Evolutionary conservation across 2,329 filamentous ascomycete genomes (phyloP), one percentile per base, ranked within the genome.

Genomic region (Monascus ruber): DNA sequence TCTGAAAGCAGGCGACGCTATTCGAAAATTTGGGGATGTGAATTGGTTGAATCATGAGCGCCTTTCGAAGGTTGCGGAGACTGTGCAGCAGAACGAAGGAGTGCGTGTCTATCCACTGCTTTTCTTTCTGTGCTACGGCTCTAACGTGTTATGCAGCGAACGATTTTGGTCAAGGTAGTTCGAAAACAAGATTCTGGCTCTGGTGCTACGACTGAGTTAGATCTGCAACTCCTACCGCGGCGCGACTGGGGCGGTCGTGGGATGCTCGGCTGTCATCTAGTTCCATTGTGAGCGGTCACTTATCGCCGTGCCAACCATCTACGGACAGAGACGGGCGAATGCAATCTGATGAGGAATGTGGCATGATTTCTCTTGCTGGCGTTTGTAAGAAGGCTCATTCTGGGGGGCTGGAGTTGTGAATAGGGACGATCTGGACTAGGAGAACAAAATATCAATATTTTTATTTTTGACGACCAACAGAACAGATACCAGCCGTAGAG

Each of bases 211-310:
- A 59, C 63, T 37, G 63, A 86, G 47, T 60, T 91, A 42, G 73
- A 79, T 41, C 64, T 95, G 52, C 79, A 76, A 47, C 65, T 98
- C 47, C 85, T 72, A 35, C 89, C 89, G 38, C 74, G 77, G 51
- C 76, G 77, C 34, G 73, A 88, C 56, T 98, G 91, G 89, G 89
- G 89, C 49, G 91, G 91, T 26, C 74, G 86, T 60, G 91, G 89
- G 8, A 68, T 93, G 59, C 67, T 98, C 52, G 89, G 89, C 39
- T 98, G 89, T 60, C 88, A 95, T 66, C 76, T 96, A 47, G 65
- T 94, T 48, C 86, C 85, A 25, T 50, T 93, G 41, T 94, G 68
- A 74, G 29, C 17, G 17, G 3, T 17, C 17, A 17, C 17, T 17
- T 17, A 3, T 17, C 17, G 17, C 17, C 17, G 17, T 17, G 17